Conservation (phyloP, 257 asterid genomes). For the Plantago major region DNA sequence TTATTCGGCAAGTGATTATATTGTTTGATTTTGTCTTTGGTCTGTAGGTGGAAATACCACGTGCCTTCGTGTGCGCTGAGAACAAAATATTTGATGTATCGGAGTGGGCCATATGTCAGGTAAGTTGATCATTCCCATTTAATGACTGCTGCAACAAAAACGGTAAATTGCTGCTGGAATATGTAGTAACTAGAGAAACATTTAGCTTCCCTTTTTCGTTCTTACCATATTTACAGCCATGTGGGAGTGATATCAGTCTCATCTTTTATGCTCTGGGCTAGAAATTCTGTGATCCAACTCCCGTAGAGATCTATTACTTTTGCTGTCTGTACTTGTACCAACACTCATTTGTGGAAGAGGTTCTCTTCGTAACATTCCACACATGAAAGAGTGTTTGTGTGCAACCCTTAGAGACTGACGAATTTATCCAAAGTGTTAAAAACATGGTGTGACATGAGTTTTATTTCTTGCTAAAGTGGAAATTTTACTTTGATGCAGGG, state of each 20-base stretch:
- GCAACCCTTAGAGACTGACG: too few species aligned
- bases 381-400: background rate
- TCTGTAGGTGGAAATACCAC: slow-evolving; percentile 81
- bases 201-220: too few species aligned
- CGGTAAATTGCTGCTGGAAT: too few species aligned
- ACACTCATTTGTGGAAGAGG: background rate
- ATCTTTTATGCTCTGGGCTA: too few species aligned
- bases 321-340: background rate
- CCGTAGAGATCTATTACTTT: background rate
- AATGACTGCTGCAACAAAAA: background rate
- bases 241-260: too few species aligned
- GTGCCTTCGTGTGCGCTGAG: slow-evolving; percentile 98
- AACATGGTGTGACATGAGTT: too few species aligned
- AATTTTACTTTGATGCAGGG: slow-evolving; percentile 46
- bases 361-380: background rate
- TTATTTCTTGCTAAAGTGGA: background rate
- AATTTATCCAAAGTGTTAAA: too few species aligned
- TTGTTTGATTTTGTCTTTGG: slow-evolving; percentile 10
- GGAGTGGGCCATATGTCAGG: slow-evolving; percentile 99
- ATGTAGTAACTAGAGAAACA: too few species aligned
- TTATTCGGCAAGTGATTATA: background rate
- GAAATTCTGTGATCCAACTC: too few species aligned
- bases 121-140: slow-evolving; percentile 24
- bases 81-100: slow-evolving; percentile 93
- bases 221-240: too few species aligned